A percentile compares a stretch with the other conserved stretches of the same genome.
phyloP scores from a whole-genome alignment of 2,329 filamentous ascomycete genomes.

The Tolypocladium tropicale region DNA sequence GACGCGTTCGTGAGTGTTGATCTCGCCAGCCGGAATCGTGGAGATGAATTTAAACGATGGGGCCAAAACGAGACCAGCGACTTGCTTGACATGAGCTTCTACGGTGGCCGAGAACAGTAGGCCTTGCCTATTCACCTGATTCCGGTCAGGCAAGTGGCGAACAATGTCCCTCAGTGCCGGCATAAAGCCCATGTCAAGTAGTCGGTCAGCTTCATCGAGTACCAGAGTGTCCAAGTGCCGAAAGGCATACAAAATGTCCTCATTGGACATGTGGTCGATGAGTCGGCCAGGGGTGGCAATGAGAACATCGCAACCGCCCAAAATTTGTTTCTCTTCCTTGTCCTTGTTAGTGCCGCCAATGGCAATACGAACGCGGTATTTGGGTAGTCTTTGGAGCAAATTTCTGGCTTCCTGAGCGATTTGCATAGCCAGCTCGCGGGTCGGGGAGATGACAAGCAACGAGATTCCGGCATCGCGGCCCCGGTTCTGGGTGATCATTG shows the following conservation, averaged over 20 bases:
- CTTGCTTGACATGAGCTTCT: conserved; percentile 64
- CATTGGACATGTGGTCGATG: conserved; percentile 67
- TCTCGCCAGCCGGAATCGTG: conserved; percentile 65
- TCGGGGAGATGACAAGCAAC: conserved; percentile 58
- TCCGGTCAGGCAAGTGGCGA: conserved; percentile 53
- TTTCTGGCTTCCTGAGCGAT: conserved; percentile 62
- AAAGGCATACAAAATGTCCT: conserved; percentile 57
- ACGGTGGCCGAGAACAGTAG: conserved; percentile 84
- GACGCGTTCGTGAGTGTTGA: conserved; percentile 65
- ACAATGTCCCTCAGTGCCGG: conserved; percentile 69
- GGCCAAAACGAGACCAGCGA: conserved; percentile 60
- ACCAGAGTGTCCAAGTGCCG: conserved; percentile 65
- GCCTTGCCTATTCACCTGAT: conserved; percentile 51
- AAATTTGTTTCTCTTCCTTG: conserved; percentile 58
- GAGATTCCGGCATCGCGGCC: conserved; percentile 33
- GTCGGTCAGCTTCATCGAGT: conserved; percentile 72
- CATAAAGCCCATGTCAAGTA: conserved; percentile 81
- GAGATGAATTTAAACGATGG: conserved; percentile 70
- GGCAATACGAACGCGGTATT: conserved; percentile 66
- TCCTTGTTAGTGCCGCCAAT: conserved; percentile 73
- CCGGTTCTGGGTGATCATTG: conserved; percentile 44
- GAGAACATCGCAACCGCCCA: conserved; percentile 66
- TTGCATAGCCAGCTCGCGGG: conserved; percentile 60
- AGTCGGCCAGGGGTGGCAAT: conserved; percentile 74
- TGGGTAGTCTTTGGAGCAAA: conserved; percentile 60